phyloP scores from a whole-genome alignment of 2,329 filamentous ascomycete species.

The Hypoxylon sp. region DNA sequence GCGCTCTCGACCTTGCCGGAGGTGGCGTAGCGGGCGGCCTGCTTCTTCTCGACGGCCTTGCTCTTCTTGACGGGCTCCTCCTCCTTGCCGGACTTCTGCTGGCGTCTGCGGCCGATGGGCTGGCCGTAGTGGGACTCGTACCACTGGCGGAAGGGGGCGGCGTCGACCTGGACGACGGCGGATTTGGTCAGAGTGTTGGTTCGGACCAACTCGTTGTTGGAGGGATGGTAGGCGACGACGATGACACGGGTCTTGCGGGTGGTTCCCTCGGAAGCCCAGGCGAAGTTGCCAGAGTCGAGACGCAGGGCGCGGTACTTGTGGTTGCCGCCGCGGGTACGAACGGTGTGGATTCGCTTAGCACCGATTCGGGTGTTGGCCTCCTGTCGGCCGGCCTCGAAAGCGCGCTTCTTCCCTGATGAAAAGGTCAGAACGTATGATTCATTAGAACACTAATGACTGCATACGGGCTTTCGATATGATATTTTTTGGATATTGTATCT shows the following conservation, averaged over 20 bases:
- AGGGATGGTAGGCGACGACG: conserved; percentile 97
- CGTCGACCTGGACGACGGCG: conserved; percentile 98
- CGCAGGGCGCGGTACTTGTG: conserved; percentile 99
- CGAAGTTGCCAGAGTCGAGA: conserved; percentile 99
- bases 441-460: conserved; percentile 49
- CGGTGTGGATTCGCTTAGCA: conserved; percentile 93
- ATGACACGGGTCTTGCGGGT: conserved; percentile 99
- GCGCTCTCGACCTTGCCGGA: conserved; percentile 91
- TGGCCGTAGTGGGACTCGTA: conserved; percentile 99
- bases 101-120: conserved; percentile 86
- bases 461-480: conserved; percentile 72
- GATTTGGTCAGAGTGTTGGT: conserved; percentile 99
- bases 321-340: conserved; percentile 98
- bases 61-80: conserved; percentile 87
- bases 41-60: conserved; percentile 96
- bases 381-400: conserved; percentile 99
- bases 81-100: conserved; percentile 78
- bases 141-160: conserved; percentile 99
- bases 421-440: conserved; percentile 77
- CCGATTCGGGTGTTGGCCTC: conserved; percentile 99
- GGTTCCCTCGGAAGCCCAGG: conserved; percentile 97
- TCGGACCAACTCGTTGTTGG: conserved; percentile 99
- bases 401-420: conserved; percentile 88
- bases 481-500: conserved; percentile 29
- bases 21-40: conserved; percentile 82